Evolutionary conservation across 2,329 filamentous ascomycete genomes (phyloP).

Genomic region (Macrophomina pseudophaseolina): DNA sequence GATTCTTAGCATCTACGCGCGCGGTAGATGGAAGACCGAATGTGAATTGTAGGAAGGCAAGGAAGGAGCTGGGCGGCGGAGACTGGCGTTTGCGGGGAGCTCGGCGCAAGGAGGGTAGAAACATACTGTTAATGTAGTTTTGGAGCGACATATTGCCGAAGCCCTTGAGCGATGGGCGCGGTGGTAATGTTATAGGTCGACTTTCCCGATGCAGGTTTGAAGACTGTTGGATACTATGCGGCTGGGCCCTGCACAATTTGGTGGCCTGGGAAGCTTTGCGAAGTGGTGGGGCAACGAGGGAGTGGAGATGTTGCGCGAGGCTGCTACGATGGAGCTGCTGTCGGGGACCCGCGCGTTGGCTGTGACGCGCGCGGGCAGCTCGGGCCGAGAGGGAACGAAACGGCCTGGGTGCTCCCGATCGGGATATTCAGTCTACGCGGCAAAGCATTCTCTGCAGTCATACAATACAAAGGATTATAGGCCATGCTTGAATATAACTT

Average conservation of each 20-base stretch:
- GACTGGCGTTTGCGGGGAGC: neutral
- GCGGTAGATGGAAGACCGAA: neutral
- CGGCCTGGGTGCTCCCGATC: neutral
- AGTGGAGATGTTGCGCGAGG: slow-evolving; percentile 6
- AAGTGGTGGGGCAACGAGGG: neutral
- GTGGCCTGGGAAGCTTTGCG: slow-evolving; percentile 17
- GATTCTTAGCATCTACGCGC: neutral
- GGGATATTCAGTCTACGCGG: neutral
- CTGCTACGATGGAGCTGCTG: slow-evolving; percentile 17
- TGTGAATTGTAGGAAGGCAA: too few species aligned
- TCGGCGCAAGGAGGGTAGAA: neutral
- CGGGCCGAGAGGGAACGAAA: slow-evolving; percentile 2
- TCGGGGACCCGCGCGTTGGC: slow-evolving; percentile 11
- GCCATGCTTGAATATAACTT: neutral
- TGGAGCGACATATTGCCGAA: slow-evolving; percentile 56
- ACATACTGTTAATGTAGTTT: slow-evolving; percentile 59
- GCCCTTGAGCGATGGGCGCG: neutral
- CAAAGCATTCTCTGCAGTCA: too few species aligned
- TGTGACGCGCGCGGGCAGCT: slow-evolving; percentile 17
- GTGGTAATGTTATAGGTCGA: neutral
- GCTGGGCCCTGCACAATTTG: neutral
- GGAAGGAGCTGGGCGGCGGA: neutral
- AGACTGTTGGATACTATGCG: neutral
- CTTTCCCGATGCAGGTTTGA: neutral
- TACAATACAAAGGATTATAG: neutral